Evolutionary conservation across 140 eudicot species (phyloP).

Genomic region (Flaveria floridana): DNA sequence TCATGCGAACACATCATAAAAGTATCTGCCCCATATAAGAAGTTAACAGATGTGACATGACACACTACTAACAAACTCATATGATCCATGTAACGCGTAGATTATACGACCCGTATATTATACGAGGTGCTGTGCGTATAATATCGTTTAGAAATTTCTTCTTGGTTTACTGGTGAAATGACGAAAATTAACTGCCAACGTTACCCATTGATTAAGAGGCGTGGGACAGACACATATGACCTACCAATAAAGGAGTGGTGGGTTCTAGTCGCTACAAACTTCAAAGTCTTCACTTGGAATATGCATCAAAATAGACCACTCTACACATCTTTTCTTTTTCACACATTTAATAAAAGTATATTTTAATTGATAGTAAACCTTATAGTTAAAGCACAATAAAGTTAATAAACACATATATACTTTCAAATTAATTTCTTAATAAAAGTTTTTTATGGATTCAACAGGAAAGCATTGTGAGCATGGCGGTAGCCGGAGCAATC

Average conservation of each 20-base stretch:
- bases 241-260: constrained; percentile 27
- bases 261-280: constrained; percentile 29
- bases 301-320: constrained; percentile 24
- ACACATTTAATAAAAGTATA: not conserved
- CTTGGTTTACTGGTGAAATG: not conserved
- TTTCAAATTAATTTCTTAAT: not conserved
- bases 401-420: not conserved
- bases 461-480: constrained; percentile 65
- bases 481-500: constrained; percentile 67
- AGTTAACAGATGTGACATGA: too few species aligned
- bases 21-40: too few species aligned
- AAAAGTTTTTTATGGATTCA: constrained; percentile 8
- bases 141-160: too few species aligned
- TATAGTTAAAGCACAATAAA: not conserved
- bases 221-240: constrained; percentile 28
- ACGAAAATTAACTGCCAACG: not conserved
- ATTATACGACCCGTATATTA: too few species aligned
- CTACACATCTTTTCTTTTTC: not conserved
- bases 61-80: too few species aligned
- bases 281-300: constrained; percentile 28
- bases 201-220: constrained; percentile 21
- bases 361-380: not conserved
- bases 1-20: too few species aligned
- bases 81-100: too few species aligned
- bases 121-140: too few species aligned